Evolutionary conservation across 1,284 basidiomycete genomes (phyloP).

Genomic region (Somion occarium): DNA sequence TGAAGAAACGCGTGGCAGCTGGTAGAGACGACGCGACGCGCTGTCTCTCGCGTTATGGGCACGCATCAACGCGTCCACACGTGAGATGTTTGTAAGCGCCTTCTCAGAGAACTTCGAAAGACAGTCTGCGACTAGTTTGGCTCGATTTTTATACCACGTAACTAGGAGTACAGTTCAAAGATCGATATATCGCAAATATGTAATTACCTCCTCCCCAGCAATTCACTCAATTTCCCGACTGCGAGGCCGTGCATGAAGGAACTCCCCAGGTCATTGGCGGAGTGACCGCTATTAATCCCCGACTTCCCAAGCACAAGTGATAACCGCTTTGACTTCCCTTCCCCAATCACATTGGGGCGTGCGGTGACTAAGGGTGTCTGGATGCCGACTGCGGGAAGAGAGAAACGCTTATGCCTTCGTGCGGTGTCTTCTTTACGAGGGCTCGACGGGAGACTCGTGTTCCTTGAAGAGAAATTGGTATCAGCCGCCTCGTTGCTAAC

Average conservation of each 20-base stretch:
- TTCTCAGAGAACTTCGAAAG: too few species aligned
- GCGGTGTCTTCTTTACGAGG: conserved; percentile 49
- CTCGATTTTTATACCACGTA: too few species aligned
- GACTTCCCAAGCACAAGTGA: conserved; percentile 51
- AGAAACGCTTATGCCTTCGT: conserved; percentile 62
- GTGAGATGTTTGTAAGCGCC: too few species aligned
- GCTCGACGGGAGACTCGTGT: conserved; percentile 16
- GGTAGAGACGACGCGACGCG: neutral
- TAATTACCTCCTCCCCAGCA: conserved; percentile 26
- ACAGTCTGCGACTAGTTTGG: too few species aligned
- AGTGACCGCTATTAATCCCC: conserved; percentile 9
- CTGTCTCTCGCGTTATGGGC: too few species aligned
- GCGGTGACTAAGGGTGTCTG: conserved; percentile 70
- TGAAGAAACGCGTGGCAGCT: neutral
- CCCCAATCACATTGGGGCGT: conserved; percentile 37
- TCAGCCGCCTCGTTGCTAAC: conserved; percentile 10
- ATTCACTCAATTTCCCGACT: conserved; percentile 32
- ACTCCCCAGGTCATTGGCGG: conserved; percentile 8
- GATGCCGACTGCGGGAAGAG: conserved; percentile 65
- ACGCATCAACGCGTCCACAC: neutral
- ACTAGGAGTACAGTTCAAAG: too few species aligned
- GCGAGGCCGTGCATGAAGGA: conserved; percentile 24
- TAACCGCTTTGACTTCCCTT: conserved; percentile 42
- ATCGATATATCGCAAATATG: too few species aligned
- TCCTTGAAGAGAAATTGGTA: conserved; percentile 1